Evolutionary conservation across 176 grass and related monocot species (phyloP).

Genomic region (Oryza australiensis): DNA sequence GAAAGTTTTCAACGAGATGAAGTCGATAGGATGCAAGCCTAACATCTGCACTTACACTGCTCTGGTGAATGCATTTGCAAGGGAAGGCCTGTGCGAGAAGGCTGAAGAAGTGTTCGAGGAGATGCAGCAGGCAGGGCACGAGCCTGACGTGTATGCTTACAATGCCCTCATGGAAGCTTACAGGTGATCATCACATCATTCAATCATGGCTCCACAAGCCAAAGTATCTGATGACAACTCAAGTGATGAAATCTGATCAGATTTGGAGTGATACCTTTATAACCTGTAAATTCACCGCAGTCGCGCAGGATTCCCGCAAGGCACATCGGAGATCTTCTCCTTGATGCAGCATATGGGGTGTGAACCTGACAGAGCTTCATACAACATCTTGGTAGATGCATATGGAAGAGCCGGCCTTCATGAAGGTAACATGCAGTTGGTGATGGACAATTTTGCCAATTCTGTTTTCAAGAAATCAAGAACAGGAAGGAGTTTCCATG

Average conservation of each 20-base stretch:
- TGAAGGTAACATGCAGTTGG: constrained; percentile 39
- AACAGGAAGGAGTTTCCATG: background rate
- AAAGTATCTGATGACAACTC: background rate
- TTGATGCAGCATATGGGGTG: constrained; percentile 91
- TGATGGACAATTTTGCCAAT: background rate
- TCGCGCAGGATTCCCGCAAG: constrained; percentile 72
- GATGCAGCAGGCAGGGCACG: constrained; percentile 76
- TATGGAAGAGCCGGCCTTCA: constrained; percentile 88
- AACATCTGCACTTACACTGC: constrained; percentile 97
- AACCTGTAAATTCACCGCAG: constrained; percentile 28
- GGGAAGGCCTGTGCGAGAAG: constrained; percentile 90
- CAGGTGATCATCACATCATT: constrained; percentile 44
- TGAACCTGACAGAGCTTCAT: constrained; percentile 89
- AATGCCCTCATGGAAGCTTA: constrained; percentile 97
- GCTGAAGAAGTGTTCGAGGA: constrained; percentile 84
- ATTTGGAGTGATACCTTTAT: too few species aligned
- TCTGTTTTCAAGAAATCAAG: background rate
- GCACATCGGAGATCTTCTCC: constrained; percentile 77
- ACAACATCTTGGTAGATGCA: constrained; percentile 93
- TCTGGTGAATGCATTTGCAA: constrained; percentile 82
- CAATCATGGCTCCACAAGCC: background rate
- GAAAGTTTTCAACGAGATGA: constrained; percentile 88
- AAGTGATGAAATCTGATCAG: background rate
- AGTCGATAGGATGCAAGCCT: constrained; percentile 67
- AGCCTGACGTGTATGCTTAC: constrained; percentile 89